Base-by-base conservation (phyloP, 345 rosid species). In the Draba incana region DNA sequence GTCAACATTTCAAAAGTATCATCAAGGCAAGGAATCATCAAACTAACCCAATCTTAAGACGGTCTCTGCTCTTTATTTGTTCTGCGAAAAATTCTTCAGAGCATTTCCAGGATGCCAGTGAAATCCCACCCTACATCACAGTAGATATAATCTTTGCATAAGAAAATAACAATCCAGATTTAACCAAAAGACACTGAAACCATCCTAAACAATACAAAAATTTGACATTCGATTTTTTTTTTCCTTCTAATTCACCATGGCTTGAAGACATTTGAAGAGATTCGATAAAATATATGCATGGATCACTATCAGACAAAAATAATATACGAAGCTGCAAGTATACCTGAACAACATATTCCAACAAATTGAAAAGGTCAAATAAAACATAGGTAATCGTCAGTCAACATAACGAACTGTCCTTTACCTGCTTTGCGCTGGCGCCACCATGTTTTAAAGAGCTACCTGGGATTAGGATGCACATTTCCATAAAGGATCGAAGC, bases 41-140 rank as follows among this genome's bases (percentile, higher is more conserved):
- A 64, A 75, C 85, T 66, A 39, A 90, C 97, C 97, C 98, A 10
- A 86, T 65, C 72, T 86, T 84, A 64, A 93, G 85, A 68, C 92
- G 94, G 83, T 93, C 98, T 78, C 98, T 82, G 60, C 86, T 81
- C 88, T 79, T 90, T 83, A 90, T 85, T 80, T 88, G 90, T 56
- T 66, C 77, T 24, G 88, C 78, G 38, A 93, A 85, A 64, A 83
- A 90, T 46, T 90, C 97, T 77, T 93, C 98, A 2, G 96, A 88
- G 84, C 97, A 93, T 82, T 87, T 90, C 98, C 98, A 93, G 15
- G 96, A 82, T 71, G 97, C 97, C 30, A 90, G 96, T 45, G 93
- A 86, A 57, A 76, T 77, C 77, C 86, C 84, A 77, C 77, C 88
- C 96, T 89, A 57, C 54, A 75, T 64, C 66, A 43, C 16, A 74